Conservation (phyloP, 345 rosid species). For the Camelina hispida region DNA sequence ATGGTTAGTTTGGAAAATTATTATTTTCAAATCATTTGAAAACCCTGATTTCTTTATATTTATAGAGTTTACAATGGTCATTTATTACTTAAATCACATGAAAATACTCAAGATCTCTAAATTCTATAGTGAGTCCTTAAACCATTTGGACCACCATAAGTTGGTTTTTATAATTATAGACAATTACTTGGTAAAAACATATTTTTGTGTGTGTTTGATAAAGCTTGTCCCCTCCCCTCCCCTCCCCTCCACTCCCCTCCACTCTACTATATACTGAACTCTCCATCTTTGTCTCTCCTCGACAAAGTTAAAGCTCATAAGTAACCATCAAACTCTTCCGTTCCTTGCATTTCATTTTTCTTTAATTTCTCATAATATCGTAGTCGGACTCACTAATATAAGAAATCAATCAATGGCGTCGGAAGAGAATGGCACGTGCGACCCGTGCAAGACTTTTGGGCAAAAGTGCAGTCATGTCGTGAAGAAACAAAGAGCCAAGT, state of each 20-base stretch:
- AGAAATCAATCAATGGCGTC: slow-evolving; percentile 31
- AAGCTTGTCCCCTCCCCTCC: slow-evolving; percentile 12
- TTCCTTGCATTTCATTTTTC: background rate
- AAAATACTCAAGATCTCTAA: too few species aligned
- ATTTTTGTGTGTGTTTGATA: slow-evolving; percentile 23
- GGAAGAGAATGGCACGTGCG: slow-evolving; percentile 46
- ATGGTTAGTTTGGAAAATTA: too few species aligned
- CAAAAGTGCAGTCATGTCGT: slow-evolving; percentile 78
- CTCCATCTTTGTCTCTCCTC: slow-evolving; percentile 24
- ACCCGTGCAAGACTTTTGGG: slow-evolving; percentile 67
- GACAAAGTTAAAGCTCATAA: slow-evolving; percentile 13
- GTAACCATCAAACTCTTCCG: slow-evolving; percentile 19
- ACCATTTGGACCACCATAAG: slow-evolving; percentile 1
- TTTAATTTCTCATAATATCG: background rate
- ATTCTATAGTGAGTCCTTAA: background rate
- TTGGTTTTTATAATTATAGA: background rate
- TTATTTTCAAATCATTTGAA: too few species aligned
- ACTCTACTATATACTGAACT: slow-evolving; percentile 30
- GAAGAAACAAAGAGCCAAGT: slow-evolving; percentile 77
- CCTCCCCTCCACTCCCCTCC: slow-evolving; percentile 25
- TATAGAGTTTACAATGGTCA: too few species aligned
- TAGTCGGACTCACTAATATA: slow-evolving; percentile 1
- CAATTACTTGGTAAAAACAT: slow-evolving; percentile 27
- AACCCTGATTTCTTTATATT: too few species aligned
- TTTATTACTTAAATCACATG: too few species aligned